Percentiles rank a stretch among this genome's conserved stretches.
These are phyloP conservation scores for Erucastrum elatum DNA, from an alignment of 345 rosid genomes.

Conservation along the genomic window DNA sequence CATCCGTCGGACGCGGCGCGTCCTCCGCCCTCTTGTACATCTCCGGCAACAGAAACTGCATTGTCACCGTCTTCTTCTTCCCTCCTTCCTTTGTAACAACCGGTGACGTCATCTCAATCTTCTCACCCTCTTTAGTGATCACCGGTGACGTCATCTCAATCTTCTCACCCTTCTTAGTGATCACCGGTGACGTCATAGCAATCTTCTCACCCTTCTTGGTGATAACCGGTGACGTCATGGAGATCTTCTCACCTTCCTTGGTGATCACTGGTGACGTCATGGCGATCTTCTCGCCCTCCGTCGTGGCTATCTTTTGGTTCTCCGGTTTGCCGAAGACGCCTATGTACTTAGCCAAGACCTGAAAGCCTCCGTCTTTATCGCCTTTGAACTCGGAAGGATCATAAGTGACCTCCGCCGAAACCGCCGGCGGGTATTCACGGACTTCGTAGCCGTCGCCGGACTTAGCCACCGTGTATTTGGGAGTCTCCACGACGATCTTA, in stretches of 20 bases:
- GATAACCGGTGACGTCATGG: slow-evolving; percentile 87
- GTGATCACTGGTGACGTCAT: slow-evolving; percentile 93
- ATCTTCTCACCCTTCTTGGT: slow-evolving; percentile 66
- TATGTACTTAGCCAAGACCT: slow-evolving; percentile 71
- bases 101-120: slow-evolving; percentile 84
- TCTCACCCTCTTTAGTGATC: slow-evolving; percentile 60
- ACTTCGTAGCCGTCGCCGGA: slow-evolving; percentile 65
- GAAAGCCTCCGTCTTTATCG: slow-evolving; percentile 76
- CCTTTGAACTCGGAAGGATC: slow-evolving; percentile 68
- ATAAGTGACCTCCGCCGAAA: slow-evolving; percentile 73
- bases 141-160: slow-evolving; percentile 90
- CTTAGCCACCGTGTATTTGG: slow-evolving; percentile 55
- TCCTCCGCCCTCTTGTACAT: slow-evolving; percentile 74
- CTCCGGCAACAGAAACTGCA: slow-evolving; percentile 81
- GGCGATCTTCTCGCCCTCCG: slow-evolving; percentile 43
- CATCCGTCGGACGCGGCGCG: slow-evolving; percentile 83
- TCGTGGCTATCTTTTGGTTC: slow-evolving; percentile 38
- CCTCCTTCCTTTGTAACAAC: slow-evolving; percentile 60
- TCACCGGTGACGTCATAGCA: slow-evolving; percentile 86
- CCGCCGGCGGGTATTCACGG: slow-evolving; percentile 68
- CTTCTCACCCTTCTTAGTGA: slow-evolving; percentile 64
- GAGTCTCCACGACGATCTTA: slow-evolving; percentile 72
- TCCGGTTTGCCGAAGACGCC: slow-evolving; percentile 82
- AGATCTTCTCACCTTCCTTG: slow-evolving; percentile 60
- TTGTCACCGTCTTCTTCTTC: slow-evolving; percentile 56